Evolutionary conservation across 2,329 filamentous ascomycete species (phyloP), one percentile per base, ranked within the genome.

Genomic region (Metarhizium album): DNA sequence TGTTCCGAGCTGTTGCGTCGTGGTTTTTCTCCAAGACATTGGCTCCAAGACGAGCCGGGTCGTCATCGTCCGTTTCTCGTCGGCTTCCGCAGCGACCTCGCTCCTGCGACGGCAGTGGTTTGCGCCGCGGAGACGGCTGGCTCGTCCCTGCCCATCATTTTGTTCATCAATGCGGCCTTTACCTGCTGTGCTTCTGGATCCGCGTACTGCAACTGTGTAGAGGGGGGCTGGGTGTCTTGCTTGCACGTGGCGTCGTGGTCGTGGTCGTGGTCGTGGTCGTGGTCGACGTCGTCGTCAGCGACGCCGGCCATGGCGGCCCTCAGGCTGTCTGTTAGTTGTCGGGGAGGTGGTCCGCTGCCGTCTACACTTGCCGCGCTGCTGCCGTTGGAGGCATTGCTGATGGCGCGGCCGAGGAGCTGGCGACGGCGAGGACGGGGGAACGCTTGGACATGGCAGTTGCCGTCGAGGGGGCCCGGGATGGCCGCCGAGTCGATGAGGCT

Each of bases 381-480:
- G 4, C 69, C 68, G 1, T 72, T 73, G 2, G 78, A 82, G 2
- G 71, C 71, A 58, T 81, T 82, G 64, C 78, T 81, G 27, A 76
- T 64, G 3, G 77, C 80, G 11, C 80, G 75, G 4, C 80, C 80
- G 3, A 83, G 66, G 51, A 83, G 75, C 49, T 74, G 69, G 11
- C 76, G 74, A 48, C 71, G 68, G 1, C 71, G 57, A 49, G 65
- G 57, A 18, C 62, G 55, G 49, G 62, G 4, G 43, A 45, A 40
- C 31, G 45, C 45, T 24, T 54, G 54, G 4, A 51, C 42, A 33
- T 35, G 55, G n/a, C 53, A 35, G 35, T 53, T 45, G 35, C 49
- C 51, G 42, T 57, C 53, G 27, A 47, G 40, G 23, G 48, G 42
- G 4, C 47, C 9, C 14, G 45, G 22, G 23, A 31, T 50, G 3